Evolutionary conservation across 345 rosid genomes (phyloP).

Genomic region (Hibiscus tridactylites): DNA sequence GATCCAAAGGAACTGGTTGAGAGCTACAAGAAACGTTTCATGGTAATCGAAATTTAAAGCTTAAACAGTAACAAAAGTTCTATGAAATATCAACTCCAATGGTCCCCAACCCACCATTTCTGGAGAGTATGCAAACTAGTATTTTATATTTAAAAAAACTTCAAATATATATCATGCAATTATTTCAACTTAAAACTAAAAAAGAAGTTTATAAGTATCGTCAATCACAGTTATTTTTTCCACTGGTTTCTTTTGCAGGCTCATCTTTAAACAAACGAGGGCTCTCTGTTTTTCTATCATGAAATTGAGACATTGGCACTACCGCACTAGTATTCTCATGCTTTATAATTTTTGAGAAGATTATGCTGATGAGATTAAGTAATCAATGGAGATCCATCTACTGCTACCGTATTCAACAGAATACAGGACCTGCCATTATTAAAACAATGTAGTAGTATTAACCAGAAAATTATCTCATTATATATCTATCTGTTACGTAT

Average conservation of each 20-base stretch:
- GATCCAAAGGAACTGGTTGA: constrained; percentile 58
- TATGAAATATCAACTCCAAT: background rate
- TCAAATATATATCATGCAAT: no score
- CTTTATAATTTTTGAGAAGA: background rate
- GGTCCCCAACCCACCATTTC: background rate
- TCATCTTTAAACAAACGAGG: background rate
- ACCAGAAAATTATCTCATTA: background rate
- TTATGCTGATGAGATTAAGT: background rate
- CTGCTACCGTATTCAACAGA: background rate
- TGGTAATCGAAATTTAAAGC: constrained; percentile 20
- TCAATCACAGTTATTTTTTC: no score
- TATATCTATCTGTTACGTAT: no score
- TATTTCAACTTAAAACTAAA: no score
- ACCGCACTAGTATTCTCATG: background rate
- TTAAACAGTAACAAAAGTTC: background rate
- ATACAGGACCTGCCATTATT: background rate
- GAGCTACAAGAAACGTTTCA: constrained; percentile 38
- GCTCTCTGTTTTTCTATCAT: background rate
- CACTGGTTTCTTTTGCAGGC: background rate
- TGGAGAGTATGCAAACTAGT: no score
- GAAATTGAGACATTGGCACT: no score
- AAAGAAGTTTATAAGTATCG: no score
- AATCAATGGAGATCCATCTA: background rate
- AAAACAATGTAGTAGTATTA: background rate
- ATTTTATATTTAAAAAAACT: no score